phyloP scores from a whole-genome alignment of 2,329 filamentous ascomycete genomes.

The Aspergillus versicolor region DNA sequence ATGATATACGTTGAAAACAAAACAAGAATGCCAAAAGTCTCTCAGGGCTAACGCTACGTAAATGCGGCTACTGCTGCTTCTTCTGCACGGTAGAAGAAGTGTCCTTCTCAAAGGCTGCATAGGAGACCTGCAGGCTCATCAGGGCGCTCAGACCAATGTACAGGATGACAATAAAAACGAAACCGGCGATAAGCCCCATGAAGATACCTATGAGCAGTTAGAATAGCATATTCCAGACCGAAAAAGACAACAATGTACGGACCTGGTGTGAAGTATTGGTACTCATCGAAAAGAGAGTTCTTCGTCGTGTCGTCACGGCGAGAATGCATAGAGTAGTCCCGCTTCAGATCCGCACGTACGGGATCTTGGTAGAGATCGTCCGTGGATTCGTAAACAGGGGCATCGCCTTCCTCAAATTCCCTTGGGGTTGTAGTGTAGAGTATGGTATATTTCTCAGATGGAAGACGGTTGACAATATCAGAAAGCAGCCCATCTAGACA shows the following conservation, averaged over 20 bases:
- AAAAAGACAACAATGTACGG: constrained; percentile 29
- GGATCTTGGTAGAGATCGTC: constrained; percentile 55
- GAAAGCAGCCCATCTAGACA: constrained; percentile 48
- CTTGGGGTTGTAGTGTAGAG: constrained; percentile 69
- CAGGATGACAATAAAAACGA: constrained; percentile 74
- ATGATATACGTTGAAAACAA: background rate
- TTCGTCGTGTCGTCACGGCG: constrained; percentile 41
- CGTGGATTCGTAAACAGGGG: constrained; percentile 61
- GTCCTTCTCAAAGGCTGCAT: constrained; percentile 95
- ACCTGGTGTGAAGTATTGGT: constrained; percentile 92
- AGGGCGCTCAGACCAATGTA: constrained; percentile 76
- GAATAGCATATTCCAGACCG: background rate
- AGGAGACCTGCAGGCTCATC: constrained; percentile 79
- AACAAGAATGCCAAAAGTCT: background rate
- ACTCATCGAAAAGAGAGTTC: constrained; percentile 71
- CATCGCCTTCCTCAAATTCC: constrained; percentile 30
- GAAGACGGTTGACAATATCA: constrained; percentile 48
- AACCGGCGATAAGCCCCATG: constrained; percentile 71
- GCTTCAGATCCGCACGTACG: constrained; percentile 72
- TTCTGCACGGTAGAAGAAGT: constrained; percentile 87
- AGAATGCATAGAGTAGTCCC: constrained; percentile 48
- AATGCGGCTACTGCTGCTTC: constrained; percentile 60
- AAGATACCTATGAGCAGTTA: constrained; percentile 67
- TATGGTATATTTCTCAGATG: constrained; percentile 67
- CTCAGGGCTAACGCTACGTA: background rate